A percentile compares a stretch with the other conserved stretches of the same genome.
Conservation (phyloP, 2,329 filamentous ascomycete species). For the Ceratocystis cacaofunesta region DNA sequence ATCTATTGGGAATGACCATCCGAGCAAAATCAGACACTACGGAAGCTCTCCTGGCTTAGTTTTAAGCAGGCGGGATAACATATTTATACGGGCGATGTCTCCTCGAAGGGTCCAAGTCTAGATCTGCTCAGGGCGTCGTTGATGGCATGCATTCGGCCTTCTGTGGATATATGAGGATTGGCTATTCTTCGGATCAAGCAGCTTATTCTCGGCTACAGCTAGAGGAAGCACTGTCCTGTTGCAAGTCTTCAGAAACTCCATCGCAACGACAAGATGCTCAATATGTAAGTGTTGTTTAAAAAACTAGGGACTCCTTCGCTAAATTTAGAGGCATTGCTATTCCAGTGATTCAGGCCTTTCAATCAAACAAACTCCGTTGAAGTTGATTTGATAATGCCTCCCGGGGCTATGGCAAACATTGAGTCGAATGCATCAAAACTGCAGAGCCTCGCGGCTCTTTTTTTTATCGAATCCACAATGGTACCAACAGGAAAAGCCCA, state of each 20-base stretch:
- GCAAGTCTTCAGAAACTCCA: not conserved
- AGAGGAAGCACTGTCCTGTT: not conserved
- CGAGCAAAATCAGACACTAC: too few species aligned
- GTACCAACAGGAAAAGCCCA: too few species aligned
- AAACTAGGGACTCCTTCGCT: too few species aligned
- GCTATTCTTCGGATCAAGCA: not conserved
- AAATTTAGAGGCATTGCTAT: too few species aligned
- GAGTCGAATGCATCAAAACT: not conserved
- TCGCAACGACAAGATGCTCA: too few species aligned
- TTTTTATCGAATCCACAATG: not conserved
- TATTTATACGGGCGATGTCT: too few species aligned
- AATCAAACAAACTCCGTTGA: not conserved
- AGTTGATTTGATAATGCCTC: not conserved
- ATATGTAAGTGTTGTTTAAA: too few species aligned
- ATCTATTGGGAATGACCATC: too few species aligned
- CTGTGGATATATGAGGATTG: not conserved
- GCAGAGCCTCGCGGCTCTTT: not conserved
- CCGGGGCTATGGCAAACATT: not conserved
- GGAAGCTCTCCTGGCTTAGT: too few species aligned
- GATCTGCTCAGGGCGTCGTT: too few species aligned
- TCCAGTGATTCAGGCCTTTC: not conserved
- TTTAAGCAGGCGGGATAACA: too few species aligned
- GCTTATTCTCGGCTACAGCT: not conserved
- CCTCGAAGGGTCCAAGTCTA: too few species aligned
- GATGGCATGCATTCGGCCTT: not conserved